Evolutionary conservation across 306 rosid species (phyloP), one percentile per base, ranked within the genome.

Genomic region (Argentina anserina): DNA sequence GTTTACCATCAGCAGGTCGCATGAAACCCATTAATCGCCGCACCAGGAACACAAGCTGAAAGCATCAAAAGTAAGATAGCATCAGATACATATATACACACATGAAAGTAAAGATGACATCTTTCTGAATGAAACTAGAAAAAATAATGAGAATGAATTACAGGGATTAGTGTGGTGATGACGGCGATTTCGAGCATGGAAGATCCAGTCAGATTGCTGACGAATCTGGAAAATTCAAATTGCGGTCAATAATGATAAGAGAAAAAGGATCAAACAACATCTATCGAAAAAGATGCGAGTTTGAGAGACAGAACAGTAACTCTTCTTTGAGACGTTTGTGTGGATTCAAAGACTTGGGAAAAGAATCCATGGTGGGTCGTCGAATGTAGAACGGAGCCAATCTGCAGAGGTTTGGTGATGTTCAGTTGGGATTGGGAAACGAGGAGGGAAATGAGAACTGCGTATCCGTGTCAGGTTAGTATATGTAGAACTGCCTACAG

Each of bases 241-340:
- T 40, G 7, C 18, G 23, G n/a, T 62, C 70, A 33, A 75, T 3
- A 65, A 75, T 1, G 63, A 13, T 36, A 12, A 12, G 66, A 72
- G 2, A 52, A 21, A n/a, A 11, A 5, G 12, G 62, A n/a, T 25
- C 33, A n/a, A 23, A 25, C 34, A 56, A 26, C 47, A 21, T 15
- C 7, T 49, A 33, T 2, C 2, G 6, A 70, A 23, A 4, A 23
- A 69, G 63, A 33, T 71, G 34, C 23, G 49, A 6, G 45, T 73
- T 29, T 36, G n/a, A 72, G 70, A 63, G 42, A 63, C n/a, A 66
- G 25, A 69, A 69, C 33, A n/a, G 49, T 79, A 75, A 92, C 97
- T 89, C 82, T 84, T 94, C 95, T 83, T 88, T 94, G 80, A 89
- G 95, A 76, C 31, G 93, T 85, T 87, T 94, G 79, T 74, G 80